These are phyloP conservation scores for Puya raimondii DNA, from an alignment of 176 grass and related monocot genomes.

Conservation along the genomic window DNA sequence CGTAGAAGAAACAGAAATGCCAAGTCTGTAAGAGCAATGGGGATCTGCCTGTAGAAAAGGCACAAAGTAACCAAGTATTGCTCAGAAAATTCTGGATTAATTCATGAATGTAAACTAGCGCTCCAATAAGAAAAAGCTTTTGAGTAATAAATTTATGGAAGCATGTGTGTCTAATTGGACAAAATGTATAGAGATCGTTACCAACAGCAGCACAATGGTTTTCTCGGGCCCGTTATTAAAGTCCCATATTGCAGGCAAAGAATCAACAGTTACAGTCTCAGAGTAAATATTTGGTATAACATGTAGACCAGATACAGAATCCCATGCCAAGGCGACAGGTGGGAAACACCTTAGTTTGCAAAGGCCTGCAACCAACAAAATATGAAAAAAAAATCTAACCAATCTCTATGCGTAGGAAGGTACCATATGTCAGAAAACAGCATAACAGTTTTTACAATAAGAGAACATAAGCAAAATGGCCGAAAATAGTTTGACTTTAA, in stretches of 20 bases:
- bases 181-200: conserved; percentile 27
- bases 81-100: neutral
- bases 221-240: conserved; percentile 44
- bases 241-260: conserved; percentile 77
- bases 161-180: neutral
- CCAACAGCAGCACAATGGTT: conserved; percentile 73
- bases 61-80: conserved; percentile 4
- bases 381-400: neutral
- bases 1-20: conserved; percentile 49
- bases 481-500: no score
- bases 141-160: neutral
- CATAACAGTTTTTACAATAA: neutral
- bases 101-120: neutral
- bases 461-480: neutral
- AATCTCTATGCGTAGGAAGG: neutral
- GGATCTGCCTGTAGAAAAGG: conserved; percentile 71
- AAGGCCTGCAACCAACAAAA: conserved; percentile 38
- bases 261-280: conserved; percentile 75
- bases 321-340: conserved; percentile 79
- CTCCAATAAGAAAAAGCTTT: neutral
- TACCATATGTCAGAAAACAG: neutral
- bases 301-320: conserved; percentile 67
- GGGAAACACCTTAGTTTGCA: conserved; percentile 96
- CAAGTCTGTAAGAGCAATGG: conserved; percentile 82
- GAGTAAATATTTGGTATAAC: conserved; percentile 82